Evolutionary conservation across 2,329 filamentous ascomycete genomes (phyloP).

Genomic region (Purpureocillium lavendulum): DNA sequence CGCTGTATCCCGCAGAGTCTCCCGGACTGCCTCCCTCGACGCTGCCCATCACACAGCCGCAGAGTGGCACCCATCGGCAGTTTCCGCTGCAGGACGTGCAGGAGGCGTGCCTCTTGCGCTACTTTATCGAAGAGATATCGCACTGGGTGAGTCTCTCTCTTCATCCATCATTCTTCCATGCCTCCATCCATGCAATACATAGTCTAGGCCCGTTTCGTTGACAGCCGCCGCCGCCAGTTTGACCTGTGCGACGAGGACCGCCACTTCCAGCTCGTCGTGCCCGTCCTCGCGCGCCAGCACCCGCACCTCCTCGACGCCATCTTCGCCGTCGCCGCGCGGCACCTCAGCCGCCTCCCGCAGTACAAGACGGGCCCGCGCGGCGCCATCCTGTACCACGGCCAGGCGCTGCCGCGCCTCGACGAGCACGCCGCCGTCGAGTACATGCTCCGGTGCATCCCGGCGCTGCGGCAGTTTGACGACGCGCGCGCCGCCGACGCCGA

Average conservation of each 20-base stretch:
- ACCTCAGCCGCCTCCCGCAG: constrained; percentile 27
- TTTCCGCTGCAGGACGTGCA: constrained; percentile 26
- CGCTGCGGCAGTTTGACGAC: constrained; percentile 26
- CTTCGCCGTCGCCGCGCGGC: constrained; percentile 30
- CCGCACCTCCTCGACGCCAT: constrained; percentile 29
- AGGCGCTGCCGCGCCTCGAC: constrained; percentile 24
- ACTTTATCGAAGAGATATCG: constrained; percentile 30
- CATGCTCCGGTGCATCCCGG: constrained; percentile 30
- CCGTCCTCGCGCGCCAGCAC: constrained; percentile 23
- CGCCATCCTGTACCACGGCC: constrained; percentile 25
- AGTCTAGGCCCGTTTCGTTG: no score
- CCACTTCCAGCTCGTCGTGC: constrained; percentile 30
- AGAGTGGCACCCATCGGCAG: constrained; percentile 3
- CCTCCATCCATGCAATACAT: not conserved
- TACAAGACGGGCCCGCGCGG: constrained; percentile 24
- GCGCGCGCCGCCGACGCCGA: constrained; percentile 23
- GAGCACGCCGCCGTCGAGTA: constrained; percentile 30
- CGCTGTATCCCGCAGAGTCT: not conserved
- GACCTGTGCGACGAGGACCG: constrained; percentile 30
- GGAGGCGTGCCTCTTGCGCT: constrained; percentile 28
- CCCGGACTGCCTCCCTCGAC: not conserved
- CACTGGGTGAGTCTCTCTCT: constrained; percentile 22
- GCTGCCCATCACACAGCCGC: not conserved
- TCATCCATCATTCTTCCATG: fast-evolving
- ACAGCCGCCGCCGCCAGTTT: no score